These are phyloP conservation scores for Aspergillus ochraceoroseus DNA, from an alignment of 2,329 filamentous ascomycete species.

Conservation along the genomic window DNA sequence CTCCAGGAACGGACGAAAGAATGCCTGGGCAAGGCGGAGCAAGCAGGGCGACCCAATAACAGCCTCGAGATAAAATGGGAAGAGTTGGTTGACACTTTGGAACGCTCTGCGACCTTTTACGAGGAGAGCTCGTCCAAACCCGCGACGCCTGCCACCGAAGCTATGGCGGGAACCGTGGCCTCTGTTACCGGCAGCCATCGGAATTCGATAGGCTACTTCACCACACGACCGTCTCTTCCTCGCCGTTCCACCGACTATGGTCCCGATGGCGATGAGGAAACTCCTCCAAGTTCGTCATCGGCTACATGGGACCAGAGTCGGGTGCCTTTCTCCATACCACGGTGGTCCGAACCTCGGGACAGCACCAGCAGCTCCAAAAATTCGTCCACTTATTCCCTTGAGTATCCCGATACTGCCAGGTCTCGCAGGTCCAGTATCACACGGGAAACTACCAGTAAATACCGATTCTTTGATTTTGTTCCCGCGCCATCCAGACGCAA, in stretches of 20 bases:
- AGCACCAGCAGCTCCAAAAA: slow-evolving; percentile 46
- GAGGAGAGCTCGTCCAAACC: slow-evolving; percentile 38
- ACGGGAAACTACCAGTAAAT: slow-evolving; percentile 39
- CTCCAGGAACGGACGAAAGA: slow-evolving; percentile 44
- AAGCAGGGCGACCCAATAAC: slow-evolving; percentile 46
- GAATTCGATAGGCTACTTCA: slow-evolving; percentile 42
- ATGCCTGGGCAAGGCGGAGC: slow-evolving; percentile 45
- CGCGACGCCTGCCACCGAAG: slow-evolving; percentile 36
- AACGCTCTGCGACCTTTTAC: slow-evolving; percentile 41
- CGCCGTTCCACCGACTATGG: slow-evolving; percentile 39
- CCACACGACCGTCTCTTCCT: slow-evolving; percentile 34
- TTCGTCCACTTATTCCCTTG: slow-evolving; percentile 45
- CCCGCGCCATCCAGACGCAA: slow-evolving; percentile 41
- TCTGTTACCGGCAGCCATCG: slow-evolving; percentile 34
- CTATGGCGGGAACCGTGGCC: slow-evolving; percentile 25
- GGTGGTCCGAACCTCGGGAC: slow-evolving; percentile 40
- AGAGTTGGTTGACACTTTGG: slow-evolving; percentile 47
- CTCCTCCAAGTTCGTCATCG: slow-evolving; percentile 43
- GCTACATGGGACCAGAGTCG: slow-evolving; percentile 42
- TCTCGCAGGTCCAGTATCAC: slow-evolving; percentile 38
- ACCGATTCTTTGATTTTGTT: slow-evolving; percentile 44
- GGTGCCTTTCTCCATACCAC: slow-evolving; percentile 40
- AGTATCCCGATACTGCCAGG: slow-evolving; percentile 37
- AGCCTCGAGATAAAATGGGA: slow-evolving; percentile 48
- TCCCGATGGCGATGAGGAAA: slow-evolving; percentile 42